These are phyloP conservation scores for Tolypocladium inflatum DNA, from an alignment of 2,329 filamentous ascomycete genomes.

Conservation along the genomic window DNA sequence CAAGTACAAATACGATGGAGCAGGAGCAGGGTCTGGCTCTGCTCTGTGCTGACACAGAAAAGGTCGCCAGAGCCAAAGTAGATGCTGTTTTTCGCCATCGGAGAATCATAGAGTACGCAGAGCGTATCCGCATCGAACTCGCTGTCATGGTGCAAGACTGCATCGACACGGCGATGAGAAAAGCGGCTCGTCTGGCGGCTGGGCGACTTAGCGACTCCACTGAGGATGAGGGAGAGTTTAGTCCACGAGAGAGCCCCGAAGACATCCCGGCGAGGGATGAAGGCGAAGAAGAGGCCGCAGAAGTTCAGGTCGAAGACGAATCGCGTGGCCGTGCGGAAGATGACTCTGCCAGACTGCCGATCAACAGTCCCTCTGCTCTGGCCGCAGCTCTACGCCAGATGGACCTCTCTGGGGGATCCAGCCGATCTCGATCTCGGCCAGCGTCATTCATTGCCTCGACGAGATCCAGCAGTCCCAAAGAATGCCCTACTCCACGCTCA, in stretches of 20 bases:
- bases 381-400: constrained; percentile 41
- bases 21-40: constrained; percentile 84
- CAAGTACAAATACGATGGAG: constrained; percentile 80
- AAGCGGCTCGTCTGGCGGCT: constrained; percentile 79
- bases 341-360: constrained; percentile 6
- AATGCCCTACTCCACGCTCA: constrained; percentile 85
- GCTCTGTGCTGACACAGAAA: constrained; percentile 85
- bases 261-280: constrained; percentile 6
- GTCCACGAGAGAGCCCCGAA: constrained; percentile 7
- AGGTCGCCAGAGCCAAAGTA: constrained; percentile 75
- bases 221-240: constrained; percentile 46
- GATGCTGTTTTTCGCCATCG: constrained; percentile 88
- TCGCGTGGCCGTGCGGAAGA: constrained; percentile 7
- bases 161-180: constrained; percentile 82
- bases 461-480: constrained; percentile 79
- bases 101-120: constrained; percentile 88
- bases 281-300: constrained; percentile 24
- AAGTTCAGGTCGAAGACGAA: constrained; percentile 11
- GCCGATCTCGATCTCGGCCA: constrained; percentile 39
- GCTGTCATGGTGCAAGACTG: constrained; percentile 90
- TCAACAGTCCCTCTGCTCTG: constrained; percentile 39
- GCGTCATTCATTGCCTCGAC: constrained; percentile 56
- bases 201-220: constrained; percentile 75
- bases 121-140: constrained; percentile 91
- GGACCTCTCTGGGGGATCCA: constrained; percentile 17